Conservation (phyloP, 192 early-diverging fungal species). For the Diversispora eburnea region DNA sequence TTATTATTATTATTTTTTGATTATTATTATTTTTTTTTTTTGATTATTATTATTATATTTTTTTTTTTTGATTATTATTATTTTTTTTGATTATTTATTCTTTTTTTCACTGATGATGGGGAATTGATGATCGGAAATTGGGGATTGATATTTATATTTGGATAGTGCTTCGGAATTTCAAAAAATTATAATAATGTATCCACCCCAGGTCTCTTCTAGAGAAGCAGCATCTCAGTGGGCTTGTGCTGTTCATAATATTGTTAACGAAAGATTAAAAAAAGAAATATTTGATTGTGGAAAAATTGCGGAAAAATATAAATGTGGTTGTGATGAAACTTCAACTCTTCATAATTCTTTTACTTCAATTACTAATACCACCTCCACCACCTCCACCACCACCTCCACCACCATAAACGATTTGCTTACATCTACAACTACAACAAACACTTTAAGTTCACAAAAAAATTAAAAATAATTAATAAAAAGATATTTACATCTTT, state of each 20-base stretch:
- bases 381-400: not conserved
- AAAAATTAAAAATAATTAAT: no score
- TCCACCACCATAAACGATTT: not conserved
- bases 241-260: slow-evolving; percentile 88
- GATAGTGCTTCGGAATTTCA: slow-evolving; percentile 86
- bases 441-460: no score
- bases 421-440: no score
- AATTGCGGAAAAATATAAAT: slow-evolving; percentile 76
- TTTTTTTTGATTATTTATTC: no score
- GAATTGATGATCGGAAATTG: no score
- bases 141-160: no score
- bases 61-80: not conserved
- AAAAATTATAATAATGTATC: slow-evolving; percentile 66
- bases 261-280: slow-evolving; percentile 83
- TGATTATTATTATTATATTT: not conserved
- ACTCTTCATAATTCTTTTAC: not conserved
- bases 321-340: slow-evolving; percentile 67
- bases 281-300: slow-evolving; percentile 75
- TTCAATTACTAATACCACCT: not conserved
- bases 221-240: slow-evolving; percentile 76
- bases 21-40: not conserved
- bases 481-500: no score
- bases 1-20: not conserved
- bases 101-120: no score
- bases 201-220: slow-evolving; percentile 73